These are phyloP conservation scores for Nosema muscidifuracis DNA, from an alignment of 371 early-diverging fungal species.

Conservation along the genomic window DNA sequence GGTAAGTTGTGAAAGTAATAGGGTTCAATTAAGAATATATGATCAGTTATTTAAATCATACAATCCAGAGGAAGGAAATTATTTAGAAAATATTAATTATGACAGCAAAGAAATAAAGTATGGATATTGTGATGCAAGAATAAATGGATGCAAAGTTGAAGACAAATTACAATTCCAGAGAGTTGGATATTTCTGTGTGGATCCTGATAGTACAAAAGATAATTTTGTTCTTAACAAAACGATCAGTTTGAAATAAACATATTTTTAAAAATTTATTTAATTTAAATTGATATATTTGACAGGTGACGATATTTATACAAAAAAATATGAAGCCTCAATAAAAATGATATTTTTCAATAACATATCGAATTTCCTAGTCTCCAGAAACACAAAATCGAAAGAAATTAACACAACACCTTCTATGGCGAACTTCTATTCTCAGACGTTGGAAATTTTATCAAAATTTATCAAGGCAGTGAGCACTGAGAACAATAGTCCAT, in stretches of 20 bases:
- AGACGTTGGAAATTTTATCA: neutral
- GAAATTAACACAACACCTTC: neutral
- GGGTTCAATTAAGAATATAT: conserved; percentile 76
- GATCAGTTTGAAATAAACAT: conserved; percentile 31
- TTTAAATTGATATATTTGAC: conserved; percentile 10
- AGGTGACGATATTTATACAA: neutral
- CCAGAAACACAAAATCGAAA: neutral
- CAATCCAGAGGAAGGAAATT: conserved; percentile 77
- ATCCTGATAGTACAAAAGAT: conserved; percentile 66
- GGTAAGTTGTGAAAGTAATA: conserved; percentile 71
- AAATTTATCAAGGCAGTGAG: neutral
- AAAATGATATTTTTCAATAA: neutral
- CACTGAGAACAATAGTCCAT: neutral
- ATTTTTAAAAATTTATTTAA: conserved; percentile 8
- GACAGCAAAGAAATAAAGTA: conserved; percentile 69
- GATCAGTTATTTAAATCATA: conserved; percentile 75
- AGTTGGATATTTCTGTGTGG: conserved; percentile 90
- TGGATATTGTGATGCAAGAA: conserved; percentile 74
- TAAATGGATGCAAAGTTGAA: conserved; percentile 68
- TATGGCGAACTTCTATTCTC: neutral
- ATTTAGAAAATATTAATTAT: conserved; percentile 77
- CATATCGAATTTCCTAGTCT: no score
- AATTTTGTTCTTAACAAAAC: conserved; percentile 50
- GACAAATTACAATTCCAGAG: conserved; percentile 87
- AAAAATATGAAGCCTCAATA: neutral